Conservation (phyloP, 2,329 filamentous ascomycete genomes). For the Monilinia aucupariae region DNA sequence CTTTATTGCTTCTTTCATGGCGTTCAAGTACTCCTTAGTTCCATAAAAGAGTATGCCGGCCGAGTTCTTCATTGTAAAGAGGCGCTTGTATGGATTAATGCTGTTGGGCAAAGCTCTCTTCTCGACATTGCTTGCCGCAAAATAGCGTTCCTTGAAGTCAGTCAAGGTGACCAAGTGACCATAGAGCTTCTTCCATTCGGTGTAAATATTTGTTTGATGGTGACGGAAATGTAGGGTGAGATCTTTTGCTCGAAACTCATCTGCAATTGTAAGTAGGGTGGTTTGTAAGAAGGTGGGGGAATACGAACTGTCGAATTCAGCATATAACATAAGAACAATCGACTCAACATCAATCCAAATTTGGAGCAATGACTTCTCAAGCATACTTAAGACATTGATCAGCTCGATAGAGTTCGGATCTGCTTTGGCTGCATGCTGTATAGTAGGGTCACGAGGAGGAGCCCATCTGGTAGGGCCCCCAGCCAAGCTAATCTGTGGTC, state of each 20-base stretch:
- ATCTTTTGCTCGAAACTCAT: background rate
- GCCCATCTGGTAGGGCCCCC: background rate
- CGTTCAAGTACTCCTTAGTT: background rate
- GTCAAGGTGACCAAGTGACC: background rate
- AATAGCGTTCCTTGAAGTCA: constrained; percentile 11
- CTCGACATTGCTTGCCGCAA: constrained; percentile 1
- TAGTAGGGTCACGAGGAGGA: background rate
- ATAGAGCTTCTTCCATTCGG: background rate
- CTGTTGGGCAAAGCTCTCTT: background rate
- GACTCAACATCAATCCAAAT: constrained; percentile 13
- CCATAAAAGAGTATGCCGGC: background rate
- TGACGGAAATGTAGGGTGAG: background rate
- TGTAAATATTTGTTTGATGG: background rate
- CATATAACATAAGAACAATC: constrained; percentile 5
- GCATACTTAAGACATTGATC: background rate
- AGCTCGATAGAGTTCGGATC: background rate
- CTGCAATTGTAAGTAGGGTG: background rate
- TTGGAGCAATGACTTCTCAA: constrained; percentile 5
- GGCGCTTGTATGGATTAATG: background rate
- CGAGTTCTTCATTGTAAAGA: constrained; percentile 2
- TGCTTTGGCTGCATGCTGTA: background rate
- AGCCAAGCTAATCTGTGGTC: constrained; percentile 3
- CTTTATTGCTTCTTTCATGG: background rate
- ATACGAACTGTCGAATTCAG: background rate
- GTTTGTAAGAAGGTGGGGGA: background rate